Evolutionary conservation across 495 filamentous ascomycete genomes (phyloP).

Genomic region (Hypoxylon fuscum): DNA sequence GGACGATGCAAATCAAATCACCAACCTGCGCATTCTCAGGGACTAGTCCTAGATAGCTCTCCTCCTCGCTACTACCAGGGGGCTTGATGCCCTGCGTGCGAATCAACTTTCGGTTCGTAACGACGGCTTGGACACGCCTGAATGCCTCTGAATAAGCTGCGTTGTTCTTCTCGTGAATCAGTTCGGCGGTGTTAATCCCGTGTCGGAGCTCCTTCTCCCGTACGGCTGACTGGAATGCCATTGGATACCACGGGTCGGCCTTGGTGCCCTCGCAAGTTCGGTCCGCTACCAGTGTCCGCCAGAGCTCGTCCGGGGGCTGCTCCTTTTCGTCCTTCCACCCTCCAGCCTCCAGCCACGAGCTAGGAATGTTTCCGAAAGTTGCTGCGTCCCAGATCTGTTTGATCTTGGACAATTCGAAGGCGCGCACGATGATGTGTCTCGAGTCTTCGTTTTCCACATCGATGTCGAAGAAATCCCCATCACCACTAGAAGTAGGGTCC

Average conservation of each 20-base stretch:
- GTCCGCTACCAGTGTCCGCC: constrained; percentile 42
- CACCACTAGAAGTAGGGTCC: neutral
- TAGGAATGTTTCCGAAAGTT: constrained; percentile 20
- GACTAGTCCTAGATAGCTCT: constrained; percentile 24
- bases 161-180: constrained; percentile 32
- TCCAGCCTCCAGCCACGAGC: constrained; percentile 16
- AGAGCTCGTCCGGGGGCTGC: constrained; percentile 30
- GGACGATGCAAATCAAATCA: constrained; percentile 26
- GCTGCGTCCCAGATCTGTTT: constrained; percentile 12
- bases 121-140: constrained; percentile 29
- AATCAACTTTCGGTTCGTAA: constrained; percentile 29
- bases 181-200: constrained; percentile 23
- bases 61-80: neutral
- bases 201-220: constrained; percentile 16
- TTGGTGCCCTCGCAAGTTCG: constrained; percentile 16
- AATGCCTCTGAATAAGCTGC: constrained; percentile 20
- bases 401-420: constrained; percentile 4
- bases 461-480: constrained; percentile 5
- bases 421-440: constrained; percentile 5
- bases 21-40: constrained; percentile 12
- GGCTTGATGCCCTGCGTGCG: neutral
- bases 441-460: neutral
- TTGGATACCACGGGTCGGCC: constrained; percentile 23
- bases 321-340: constrained; percentile 14
- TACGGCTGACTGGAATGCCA: constrained; percentile 20